Base-by-base conservation (phyloP, 2,329 filamentous ascomycete genomes). In the Aspergillus novoparasiticus region DNA sequence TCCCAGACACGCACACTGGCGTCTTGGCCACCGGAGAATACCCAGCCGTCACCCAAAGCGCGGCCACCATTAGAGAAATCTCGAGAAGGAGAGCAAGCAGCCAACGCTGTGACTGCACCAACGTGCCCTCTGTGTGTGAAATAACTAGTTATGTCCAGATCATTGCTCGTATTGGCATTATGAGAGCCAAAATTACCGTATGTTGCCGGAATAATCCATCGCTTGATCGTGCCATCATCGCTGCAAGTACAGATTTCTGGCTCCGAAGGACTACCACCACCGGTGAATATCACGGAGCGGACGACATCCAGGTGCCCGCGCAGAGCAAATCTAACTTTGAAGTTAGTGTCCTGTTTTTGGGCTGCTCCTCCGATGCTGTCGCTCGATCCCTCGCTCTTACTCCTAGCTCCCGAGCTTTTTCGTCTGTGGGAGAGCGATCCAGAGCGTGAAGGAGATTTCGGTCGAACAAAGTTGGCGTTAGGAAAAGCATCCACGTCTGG, bases 11-110 rank as follows among this genome's bases (percentile, higher is more conserved):
- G 88, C 43, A 99, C 89, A 8, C 93, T 96, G 21, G 92, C 89
- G 78, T 99, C 95, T 76, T 97, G 93, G 4, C 95, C 95, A 64
- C 95, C 95, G 6, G 94, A 98, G 78, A 99, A 99, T 68, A 99
- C 94, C 95, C 95, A 99, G 32, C 95, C 95, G 71, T 98, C 95
- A 36, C 94, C 94, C 71, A 91, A 88, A 9, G 92, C 92, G 66
- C 94, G 88, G 8, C 94, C 93, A 41, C 94, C 92, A 21, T 93
- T 96, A 9, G 92, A 91, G 75, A 97, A 97, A 73, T 92, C 95
- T 30, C 92, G 91, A 2, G 92, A 90, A 2, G 93, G 89, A 2
- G 93, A 93, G 84, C 93, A 97, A 4, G 94, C 91, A 0, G 94
- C 90, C 30, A 99, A 81, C 50, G 88, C 93, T 46, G 96, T 91